Evolutionary conservation across 176 grass and related monocot genomes (phyloP).

Genomic region (Tillandsia leiboldiana): DNA sequence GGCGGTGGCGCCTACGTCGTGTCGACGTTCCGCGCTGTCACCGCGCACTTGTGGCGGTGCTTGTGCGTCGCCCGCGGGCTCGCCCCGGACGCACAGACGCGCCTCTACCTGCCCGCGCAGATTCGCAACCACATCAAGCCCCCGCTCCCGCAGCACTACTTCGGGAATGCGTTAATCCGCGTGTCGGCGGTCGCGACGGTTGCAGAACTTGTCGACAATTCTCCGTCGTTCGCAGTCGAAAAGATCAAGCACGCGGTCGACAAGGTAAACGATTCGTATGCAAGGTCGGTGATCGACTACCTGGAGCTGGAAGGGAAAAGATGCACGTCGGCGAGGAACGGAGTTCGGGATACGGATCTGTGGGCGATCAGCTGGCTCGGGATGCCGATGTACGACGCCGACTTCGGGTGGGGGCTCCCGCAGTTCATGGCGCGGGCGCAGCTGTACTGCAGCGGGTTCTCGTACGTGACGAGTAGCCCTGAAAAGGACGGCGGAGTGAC

Average conservation of each 20-base stretch:
- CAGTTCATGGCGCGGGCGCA: slow-evolving; percentile 29
- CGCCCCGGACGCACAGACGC: slow-evolving; percentile 22
- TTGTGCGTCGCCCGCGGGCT: slow-evolving; percentile 49
- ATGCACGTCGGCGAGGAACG: neutral
- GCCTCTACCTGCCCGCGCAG: slow-evolving; percentile 52
- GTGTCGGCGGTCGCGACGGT: neutral
- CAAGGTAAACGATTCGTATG: neutral
- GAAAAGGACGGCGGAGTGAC: slow-evolving; percentile 31
- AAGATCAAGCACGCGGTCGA: neutral
- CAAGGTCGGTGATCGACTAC: neutral
- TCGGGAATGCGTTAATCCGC: slow-evolving; percentile 31
- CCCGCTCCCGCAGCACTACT: slow-evolving; percentile 30
- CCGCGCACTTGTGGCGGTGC: slow-evolving; percentile 64
- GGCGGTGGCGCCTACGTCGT: slow-evolving; percentile 6
- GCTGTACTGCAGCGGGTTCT: slow-evolving; percentile 31
- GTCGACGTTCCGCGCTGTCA: slow-evolving; percentile 66
- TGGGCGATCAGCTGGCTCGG: slow-evolving; percentile 32
- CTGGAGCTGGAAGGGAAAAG: neutral
- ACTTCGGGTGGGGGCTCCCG: slow-evolving; percentile 53
- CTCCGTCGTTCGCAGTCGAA: neutral
- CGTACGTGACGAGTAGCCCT: slow-evolving; percentile 30
- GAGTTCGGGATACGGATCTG: neutral
- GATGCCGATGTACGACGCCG: slow-evolving; percentile 43
- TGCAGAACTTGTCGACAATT: neutral
- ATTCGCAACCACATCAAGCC: slow-evolving; percentile 46